A percentile compares a stretch with the other conserved stretches of the same genome.
Evolutionary conservation across 495 filamentous ascomycete species (phyloP).

Genomic region (Bombardia bombarda): DNA sequence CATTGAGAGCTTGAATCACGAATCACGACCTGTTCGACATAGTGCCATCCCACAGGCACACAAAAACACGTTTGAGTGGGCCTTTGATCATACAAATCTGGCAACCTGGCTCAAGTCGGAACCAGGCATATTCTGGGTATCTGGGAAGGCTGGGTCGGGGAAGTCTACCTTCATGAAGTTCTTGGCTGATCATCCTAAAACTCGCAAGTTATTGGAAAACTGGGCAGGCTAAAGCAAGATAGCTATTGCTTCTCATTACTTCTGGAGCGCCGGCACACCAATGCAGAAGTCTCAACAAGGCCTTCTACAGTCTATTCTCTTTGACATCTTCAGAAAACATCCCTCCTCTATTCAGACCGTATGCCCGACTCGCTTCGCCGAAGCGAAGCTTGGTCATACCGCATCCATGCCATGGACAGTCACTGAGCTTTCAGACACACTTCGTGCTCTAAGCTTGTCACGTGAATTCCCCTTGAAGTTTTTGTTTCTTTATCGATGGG

Average conservation of each 20-base stretch:
- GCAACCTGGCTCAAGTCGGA: background rate
- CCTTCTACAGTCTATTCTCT: conserved; percentile 34
- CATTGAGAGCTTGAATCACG: background rate
- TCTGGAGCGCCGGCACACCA: conserved; percentile 25
- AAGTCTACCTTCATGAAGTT: conserved; percentile 37
- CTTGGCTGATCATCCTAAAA: conserved; percentile 12
- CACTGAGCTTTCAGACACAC: background rate
- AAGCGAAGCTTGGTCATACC: no score
- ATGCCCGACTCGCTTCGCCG: no score
- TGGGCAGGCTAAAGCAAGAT: conserved; percentile 14
- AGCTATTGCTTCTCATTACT: conserved; percentile 19
- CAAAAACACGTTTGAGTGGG: conserved; percentile 1
- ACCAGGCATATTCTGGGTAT: conserved; percentile 19
- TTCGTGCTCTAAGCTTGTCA: no score
- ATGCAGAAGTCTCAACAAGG: conserved; percentile 37
- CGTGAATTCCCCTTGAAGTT: background rate
- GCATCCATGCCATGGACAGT: no score
- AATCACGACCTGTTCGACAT: background rate
- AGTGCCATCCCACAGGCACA: background rate
- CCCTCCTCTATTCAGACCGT: no score
- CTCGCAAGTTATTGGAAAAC: background rate
- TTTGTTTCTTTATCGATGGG: conserved; percentile 24
- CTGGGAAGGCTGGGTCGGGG: conserved; percentile 29
- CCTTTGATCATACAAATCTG: background rate
- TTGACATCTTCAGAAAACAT: conserved; percentile 27